Base-by-base conservation (phyloP, 495 filamentous ascomycete genomes). In the Acidiella bohemica region DNA sequence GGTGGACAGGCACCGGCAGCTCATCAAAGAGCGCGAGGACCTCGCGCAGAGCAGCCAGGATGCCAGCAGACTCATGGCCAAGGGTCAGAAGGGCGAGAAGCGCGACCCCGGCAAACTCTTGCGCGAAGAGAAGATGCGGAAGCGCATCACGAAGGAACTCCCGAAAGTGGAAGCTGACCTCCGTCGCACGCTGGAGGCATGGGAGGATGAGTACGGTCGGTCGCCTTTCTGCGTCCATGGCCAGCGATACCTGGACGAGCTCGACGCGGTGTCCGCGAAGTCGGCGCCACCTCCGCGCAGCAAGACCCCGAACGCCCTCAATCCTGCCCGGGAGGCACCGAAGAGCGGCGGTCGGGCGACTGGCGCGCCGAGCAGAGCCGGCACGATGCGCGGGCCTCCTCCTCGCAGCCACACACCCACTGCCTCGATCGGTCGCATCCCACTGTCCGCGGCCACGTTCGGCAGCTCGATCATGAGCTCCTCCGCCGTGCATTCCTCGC, bases 121-220 rank as follows among this genome's bases (percentile, higher is more conserved):
- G 21, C 72, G 90, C 18, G 90, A 99, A 55, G 90, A 99, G 64
- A 96, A 94, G 69, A 90, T 94, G 84, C 74, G 90, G 28, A 99
- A 96, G 71, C 68, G 86, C 19, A 93, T 96, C 42, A 69, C 84
- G 12, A 95, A 95, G 60, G 90, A 99, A 48, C 67, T 99, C 30
- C 90, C 90, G 5, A 96, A 90, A 59, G 67, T 99, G 12, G 81
- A 85, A 38, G 67, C 68, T 0, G 86, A 96, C 8, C 65, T 99
- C 29, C 75, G 71, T 45, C 92, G 78, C 51, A 67, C 71, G 30
- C 66, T 99, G 21, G 86, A 92, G 61, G 62, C 71, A 25, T 99
- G 82, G 81, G 92, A 95, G 56, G 81, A 93, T 42, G 87, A 95
- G 44, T 93, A 84, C 54, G 86, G 87, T 23, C 74, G 86, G 27